Conservation (phyloP, 2,329 filamentous ascomycete genomes). For the Calonectria hongkongensis region DNA sequence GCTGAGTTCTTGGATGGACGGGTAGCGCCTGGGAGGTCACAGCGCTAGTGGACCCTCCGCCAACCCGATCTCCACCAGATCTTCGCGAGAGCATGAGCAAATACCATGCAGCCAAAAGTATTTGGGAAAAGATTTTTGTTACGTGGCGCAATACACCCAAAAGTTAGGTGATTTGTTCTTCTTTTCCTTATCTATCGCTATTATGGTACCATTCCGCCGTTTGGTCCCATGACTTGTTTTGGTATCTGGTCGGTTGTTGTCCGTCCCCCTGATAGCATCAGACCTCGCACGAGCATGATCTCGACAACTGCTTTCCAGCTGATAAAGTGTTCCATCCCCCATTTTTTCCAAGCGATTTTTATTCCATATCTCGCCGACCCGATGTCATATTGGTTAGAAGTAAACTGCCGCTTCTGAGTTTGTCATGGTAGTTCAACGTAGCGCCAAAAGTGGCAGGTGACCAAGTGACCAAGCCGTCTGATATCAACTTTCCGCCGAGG, state of each 20-base stretch:
- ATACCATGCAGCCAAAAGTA: neutral
- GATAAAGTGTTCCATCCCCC: neutral
- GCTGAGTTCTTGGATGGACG: conserved; percentile 12
- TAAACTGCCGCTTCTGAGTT: neutral
- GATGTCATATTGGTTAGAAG: neutral
- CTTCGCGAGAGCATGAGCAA: conserved; percentile 2
- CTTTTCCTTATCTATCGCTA: conserved; percentile 6
- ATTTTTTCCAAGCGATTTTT: neutral
- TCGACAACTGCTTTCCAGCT: neutral
- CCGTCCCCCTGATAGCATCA: conserved; percentile 20
- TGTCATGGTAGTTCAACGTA: neutral
- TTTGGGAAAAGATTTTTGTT: neutral
- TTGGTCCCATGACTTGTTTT: neutral
- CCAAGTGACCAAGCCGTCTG: conserved; percentile 4
- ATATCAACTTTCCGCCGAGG: neutral
- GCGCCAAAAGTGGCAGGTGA: neutral
- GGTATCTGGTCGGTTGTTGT: neutral
- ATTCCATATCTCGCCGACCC: neutral
- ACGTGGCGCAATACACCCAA: neutral
- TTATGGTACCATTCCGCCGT: neutral
- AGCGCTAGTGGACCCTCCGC: conserved; percentile 6
- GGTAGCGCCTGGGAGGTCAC: conserved; percentile 3
- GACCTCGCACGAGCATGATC: neutral
- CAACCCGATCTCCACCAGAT: conserved; percentile 15
- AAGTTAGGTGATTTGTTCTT: too few species aligned